A percentile compares a stretch with the other conserved stretches of the same genome.
These are phyloP conservation scores for Boletus tomentosulus DNA, from an alignment of 768 basidiomycete species.

Conservation along the genomic window DNA sequence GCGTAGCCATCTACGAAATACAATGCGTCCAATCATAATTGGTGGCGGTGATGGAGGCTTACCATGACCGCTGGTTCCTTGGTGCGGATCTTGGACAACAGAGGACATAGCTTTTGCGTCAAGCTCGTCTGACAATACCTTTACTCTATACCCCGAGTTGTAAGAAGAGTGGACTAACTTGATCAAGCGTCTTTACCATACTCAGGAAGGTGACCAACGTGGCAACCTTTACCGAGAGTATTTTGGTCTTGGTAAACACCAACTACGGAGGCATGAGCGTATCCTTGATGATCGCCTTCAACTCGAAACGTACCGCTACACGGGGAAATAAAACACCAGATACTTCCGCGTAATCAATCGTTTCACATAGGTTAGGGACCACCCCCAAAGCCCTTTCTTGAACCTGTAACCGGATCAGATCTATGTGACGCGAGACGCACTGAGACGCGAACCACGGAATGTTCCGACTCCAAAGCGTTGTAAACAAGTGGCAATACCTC, in stretches of 20 bases:
- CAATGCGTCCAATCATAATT: not conserved
- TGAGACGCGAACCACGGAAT: constrained; percentile 55
- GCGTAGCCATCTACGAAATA: constrained; percentile 67
- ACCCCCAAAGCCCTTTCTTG: constrained; percentile 85
- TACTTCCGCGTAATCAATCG: constrained; percentile 92
- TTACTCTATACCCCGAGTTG: not conserved
- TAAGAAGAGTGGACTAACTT: constrained; percentile 41
- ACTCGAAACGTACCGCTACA: constrained; percentile 66
- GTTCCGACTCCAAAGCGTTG: constrained; percentile 94
- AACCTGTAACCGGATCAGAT: constrained; percentile 45
- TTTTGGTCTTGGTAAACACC: constrained; percentile 89
- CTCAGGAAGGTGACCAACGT: constrained; percentile 77
- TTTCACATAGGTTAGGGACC: constrained; percentile 87
- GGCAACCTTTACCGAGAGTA: constrained; percentile 88
- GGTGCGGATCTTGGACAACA: constrained; percentile 91
- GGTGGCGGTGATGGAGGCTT: not conserved
- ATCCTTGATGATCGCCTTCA: not conserved
- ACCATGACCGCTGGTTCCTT: constrained; percentile 96
- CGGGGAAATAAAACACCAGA: constrained; percentile 87
- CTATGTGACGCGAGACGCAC: not conserved
- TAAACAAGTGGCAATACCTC: constrained; percentile 97
- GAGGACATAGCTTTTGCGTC: constrained; percentile 92
- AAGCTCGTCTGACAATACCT: constrained; percentile 59
- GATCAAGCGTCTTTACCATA: constrained; percentile 89
- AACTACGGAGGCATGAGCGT: constrained; percentile 45